Evolutionary conservation across 306 rosid genomes (phyloP), one percentile per base, ranked within the genome.

Genomic region (Trichosanthes cucumerina): DNA sequence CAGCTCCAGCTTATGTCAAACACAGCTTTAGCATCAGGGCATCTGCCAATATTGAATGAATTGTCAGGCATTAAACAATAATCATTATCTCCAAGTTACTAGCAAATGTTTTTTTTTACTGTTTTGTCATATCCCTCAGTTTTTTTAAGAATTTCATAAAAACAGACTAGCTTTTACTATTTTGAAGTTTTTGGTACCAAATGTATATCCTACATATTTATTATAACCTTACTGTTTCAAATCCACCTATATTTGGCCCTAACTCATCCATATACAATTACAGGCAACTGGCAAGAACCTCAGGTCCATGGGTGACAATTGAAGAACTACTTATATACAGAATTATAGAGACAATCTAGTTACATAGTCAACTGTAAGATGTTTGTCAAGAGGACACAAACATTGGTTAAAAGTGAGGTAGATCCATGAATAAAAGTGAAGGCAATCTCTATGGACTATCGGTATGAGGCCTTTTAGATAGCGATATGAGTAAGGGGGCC

Each of bases 21-120:
- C 19, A 72, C 6, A 50, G 62, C 78, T 54, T 74, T 74, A 14
- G 41, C 60, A 47, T 73, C 77, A 72, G 43, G 59, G 7, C 59
- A 72, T 47, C 78, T 74, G 62, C 62, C 44, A 74, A 18, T 44
- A 74, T 74, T 74, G 62, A 74, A 74, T 74, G 28, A 31, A 31
- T 49, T 33, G 78, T 74, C 78, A 74, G 78, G 46, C 38, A 73
- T 18, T 9, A 74, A 74, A 49, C 63, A 33, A 74, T 18, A 50
- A 52, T 18, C 60, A 28, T 26, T 1, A 26, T 47, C 59, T 47
- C 77, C 58, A 44, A 46, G 14, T 71, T 71, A 14, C 23, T 7
- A 24, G 57, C 2, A 70, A 24, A 72, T 23, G 53, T 69, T 69
- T 41, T 15, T 69, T 41, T 66, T 28, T 39, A 39, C 13, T 9